phyloP scores from a whole-genome alignment of 2,329 filamentous ascomycete species.

The Fusarium graminum region DNA sequence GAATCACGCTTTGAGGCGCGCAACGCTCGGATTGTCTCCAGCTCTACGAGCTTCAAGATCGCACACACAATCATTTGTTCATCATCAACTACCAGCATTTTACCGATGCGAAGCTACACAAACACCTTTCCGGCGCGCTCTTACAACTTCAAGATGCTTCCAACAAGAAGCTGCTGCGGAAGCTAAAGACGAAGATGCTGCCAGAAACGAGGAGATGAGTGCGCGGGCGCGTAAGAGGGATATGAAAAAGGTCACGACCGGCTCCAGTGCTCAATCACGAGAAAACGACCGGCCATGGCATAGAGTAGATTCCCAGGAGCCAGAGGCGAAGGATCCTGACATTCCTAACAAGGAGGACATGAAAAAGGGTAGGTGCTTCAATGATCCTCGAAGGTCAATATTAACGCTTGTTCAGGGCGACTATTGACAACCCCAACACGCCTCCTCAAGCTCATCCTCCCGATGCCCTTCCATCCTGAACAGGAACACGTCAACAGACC shows the following conservation, averaged over 20 bases:
- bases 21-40: conserved; percentile 36
- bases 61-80: conserved; percentile 10
- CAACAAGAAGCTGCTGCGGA: conserved; percentile 24
- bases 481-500: conserved; percentile 59
- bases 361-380: conserved; percentile 40
- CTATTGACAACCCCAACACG: conserved; percentile 84
- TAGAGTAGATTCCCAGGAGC: conserved; percentile 34
- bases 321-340: conserved; percentile 22
- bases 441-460: conserved; percentile 84
- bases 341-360: conserved; percentile 36
- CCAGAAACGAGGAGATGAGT: conserved; percentile 31
- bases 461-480: conserved; percentile 66
- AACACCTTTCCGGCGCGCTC: conserved; percentile 27
- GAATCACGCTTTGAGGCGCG: conserved; percentile 40
- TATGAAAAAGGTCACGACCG: conserved; percentile 41
- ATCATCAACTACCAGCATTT: conserved; percentile 14
- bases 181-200: neutral
- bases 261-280: conserved; percentile 43
- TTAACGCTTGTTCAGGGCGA: conserved; percentile 65
- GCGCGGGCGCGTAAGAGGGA: conserved; percentile 43
- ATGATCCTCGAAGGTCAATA: neutral
- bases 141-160: conserved; percentile 39
- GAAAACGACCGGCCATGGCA: conserved; percentile 50
- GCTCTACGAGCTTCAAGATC: conserved; percentile 19
- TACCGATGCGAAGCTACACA: conserved; percentile 10